Base-by-base conservation (phyloP, 345 rosid species). In the Trapa bicornis region DNA sequence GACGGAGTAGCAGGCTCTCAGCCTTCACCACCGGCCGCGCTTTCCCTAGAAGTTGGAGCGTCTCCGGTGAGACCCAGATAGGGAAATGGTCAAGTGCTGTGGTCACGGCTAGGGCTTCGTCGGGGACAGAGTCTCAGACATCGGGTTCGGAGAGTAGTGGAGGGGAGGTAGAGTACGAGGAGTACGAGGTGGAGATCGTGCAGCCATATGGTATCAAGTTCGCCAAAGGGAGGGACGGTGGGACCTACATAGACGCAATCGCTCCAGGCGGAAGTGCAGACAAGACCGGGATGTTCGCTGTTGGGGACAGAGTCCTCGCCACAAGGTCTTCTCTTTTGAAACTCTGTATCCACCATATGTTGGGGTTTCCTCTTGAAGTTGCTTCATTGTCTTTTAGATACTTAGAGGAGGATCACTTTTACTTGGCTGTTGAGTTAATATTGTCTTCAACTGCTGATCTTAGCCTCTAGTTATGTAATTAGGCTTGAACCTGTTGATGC, bases 171-270 rank as follows among this genome's bases (percentile, higher is more conserved):
- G 77, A 81, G 84, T 81, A 78, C 62, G 96, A 87, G 73, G 87
- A 81, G 76, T 94, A 91, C 71, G 97, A 91, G 81, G 81, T 94
- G 35, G 99, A 91, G 73, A 72, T 94, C 6, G 87, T 64, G 74
- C 92, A 91, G 80, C 96, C 99, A 56, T 83, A 80, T 62, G 97
- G 99, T 36, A 69, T 91, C 61, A 94, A 72, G 78, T 94, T 94
- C 65, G 78, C 80, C 36, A 94, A 91, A 73, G 99, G 99, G 53
- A 79, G 96, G 82, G 95, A 87, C 76, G 88, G 99, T 52, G 84
- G 89, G 11, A 89, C 97, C 76, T 94, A 88, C 76, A 91, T 94
- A 76, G 99, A 94, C 52, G 95, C 89, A 39, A 86, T 91, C 72
- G 79, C 82, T 2, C 83, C 92, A 6, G 99, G 96, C 70, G 97